Conservation (phyloP, 2,329 filamentous ascomycete species). For the Beauveria asiatica region DNA sequence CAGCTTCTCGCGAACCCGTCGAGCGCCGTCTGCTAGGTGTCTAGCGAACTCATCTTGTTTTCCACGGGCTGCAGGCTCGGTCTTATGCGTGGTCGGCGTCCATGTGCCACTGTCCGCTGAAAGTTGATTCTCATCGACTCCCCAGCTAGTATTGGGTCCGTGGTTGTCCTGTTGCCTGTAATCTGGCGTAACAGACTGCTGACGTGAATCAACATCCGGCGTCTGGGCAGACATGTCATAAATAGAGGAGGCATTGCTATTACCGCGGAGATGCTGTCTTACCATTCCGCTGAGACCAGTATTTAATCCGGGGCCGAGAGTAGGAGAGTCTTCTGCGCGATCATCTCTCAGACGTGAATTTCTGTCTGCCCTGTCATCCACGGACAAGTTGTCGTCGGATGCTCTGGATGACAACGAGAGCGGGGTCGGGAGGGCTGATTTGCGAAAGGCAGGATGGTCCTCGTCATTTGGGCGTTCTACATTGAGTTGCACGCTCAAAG, state of each 20-base stretch:
- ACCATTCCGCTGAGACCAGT: constrained; percentile 71
- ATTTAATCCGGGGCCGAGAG: constrained; percentile 59
- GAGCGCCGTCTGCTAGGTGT: constrained; percentile 62
- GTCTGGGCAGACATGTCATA: constrained; percentile 45
- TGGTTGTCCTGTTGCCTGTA: constrained; percentile 24
- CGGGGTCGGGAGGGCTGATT: constrained; percentile 35
- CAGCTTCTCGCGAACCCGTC: constrained; percentile 63
- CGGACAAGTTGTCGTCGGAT: constrained; percentile 23
- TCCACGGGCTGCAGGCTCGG: constrained; percentile 28
- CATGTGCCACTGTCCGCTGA: constrained; percentile 16
- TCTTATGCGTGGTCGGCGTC: constrained; percentile 7
- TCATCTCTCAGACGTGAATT: constrained; percentile 10
- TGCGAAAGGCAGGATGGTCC: constrained; percentile 47
- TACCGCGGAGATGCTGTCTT: constrained; percentile 71
- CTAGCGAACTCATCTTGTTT: constrained; percentile 64
- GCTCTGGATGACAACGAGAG: constrained; percentile 25
- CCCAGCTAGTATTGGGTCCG: constrained; percentile 12
- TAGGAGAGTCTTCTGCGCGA: constrained; percentile 61
- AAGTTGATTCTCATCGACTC: constrained; percentile 17
- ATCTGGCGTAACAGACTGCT: constrained; percentile 19
- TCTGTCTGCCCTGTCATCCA: constrained; percentile 16
- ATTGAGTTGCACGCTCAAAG: constrained; percentile 17
- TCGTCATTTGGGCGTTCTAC: constrained; percentile 42
- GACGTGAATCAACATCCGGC: constrained; percentile 18
- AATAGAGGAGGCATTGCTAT: constrained; percentile 75